phyloP scores from a whole-genome alignment of 2,329 filamentous ascomycete species.

The Fusarium heterosporum region DNA sequence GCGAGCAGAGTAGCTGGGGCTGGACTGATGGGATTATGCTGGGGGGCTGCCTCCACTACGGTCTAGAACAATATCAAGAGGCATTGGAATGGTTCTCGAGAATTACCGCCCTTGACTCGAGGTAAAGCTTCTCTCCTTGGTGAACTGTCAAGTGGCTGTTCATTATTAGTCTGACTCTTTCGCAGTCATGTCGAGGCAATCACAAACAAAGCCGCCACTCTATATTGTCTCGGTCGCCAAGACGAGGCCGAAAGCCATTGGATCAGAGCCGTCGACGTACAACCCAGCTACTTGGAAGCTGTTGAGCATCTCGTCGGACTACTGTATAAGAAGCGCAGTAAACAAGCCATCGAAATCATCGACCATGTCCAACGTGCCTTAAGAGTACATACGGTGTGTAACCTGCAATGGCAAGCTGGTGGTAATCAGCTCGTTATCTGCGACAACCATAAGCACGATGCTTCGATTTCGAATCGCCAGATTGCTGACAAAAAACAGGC shows the following conservation, averaged over 20 bases:
- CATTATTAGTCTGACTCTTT: constrained; percentile 49
- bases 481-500: constrained; percentile 43
- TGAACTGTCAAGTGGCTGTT: constrained; percentile 49
- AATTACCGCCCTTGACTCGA: constrained; percentile 66
- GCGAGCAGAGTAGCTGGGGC: constrained; percentile 82
- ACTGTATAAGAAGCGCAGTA: constrained; percentile 83
- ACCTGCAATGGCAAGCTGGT: constrained; percentile 10
- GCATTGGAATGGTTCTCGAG: constrained; percentile 80
- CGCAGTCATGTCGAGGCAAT: constrained; percentile 88
- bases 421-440: constrained; percentile 9
- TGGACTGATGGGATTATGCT: constrained; percentile 96
- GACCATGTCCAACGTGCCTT: constrained; percentile 83
- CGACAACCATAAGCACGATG: constrained; percentile 21
- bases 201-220: constrained; percentile 90
- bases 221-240: constrained; percentile 84
- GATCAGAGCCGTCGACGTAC: constrained; percentile 83
- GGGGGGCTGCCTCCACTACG: constrained; percentile 92
- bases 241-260: constrained; percentile 89
- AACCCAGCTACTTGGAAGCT: constrained; percentile 92
- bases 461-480: constrained; percentile 17
- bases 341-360: constrained; percentile 89
- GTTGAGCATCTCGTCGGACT: constrained; percentile 93
- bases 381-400: constrained; percentile 54
- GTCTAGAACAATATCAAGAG: constrained; percentile 84
- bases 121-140: constrained; percentile 56